These are phyloP conservation scores for Fusarium sp. DNA, from an alignment of 2,329 filamentous ascomycete species.

Conservation along the genomic window DNA sequence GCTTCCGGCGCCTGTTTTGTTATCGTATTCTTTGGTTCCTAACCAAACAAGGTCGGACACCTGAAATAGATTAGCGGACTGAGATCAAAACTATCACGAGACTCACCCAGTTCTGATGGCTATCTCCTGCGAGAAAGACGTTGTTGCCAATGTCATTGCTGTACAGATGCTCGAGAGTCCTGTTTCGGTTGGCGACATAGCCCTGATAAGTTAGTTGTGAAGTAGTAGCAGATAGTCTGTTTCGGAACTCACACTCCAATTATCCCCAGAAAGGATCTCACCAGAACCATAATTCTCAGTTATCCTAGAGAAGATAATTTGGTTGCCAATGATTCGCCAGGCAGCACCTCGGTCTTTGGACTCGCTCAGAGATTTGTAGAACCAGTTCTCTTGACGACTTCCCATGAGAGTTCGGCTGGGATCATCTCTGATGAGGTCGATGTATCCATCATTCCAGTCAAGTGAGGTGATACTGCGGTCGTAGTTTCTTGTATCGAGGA, in stretches of 20 bases:
- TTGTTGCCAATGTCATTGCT: slow-evolving; percentile 78
- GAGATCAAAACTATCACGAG: rapidly evolving
- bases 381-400: slow-evolving; percentile 78
- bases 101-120: slow-evolving; percentile 58
- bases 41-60: slow-evolving; percentile 69
- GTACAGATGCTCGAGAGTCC: slow-evolving; percentile 75
- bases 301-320: slow-evolving; percentile 74
- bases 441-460: slow-evolving; percentile 25
- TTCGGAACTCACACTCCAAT: slow-evolving; percentile 47
- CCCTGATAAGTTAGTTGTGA: slow-evolving; percentile 52
- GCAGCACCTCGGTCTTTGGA: slow-evolving; percentile 73
- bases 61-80: slow-evolving; percentile 54
- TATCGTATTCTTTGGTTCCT: slow-evolving; percentile 64
- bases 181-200: slow-evolving; percentile 77
- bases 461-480: slow-evolving; percentile 71
- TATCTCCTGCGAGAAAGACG: slow-evolving; percentile 78
- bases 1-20: slow-evolving; percentile 63
- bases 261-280: slow-evolving; percentile 44
- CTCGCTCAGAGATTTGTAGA: slow-evolving; percentile 69
- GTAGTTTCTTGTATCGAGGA: slow-evolving; percentile 77
- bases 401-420: slow-evolving; percentile 78
- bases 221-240: rapidly evolving
- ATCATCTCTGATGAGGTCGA: slow-evolving; percentile 68
- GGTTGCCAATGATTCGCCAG: slow-evolving; percentile 79
- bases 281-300: slow-evolving; percentile 48